Evolutionary conservation across 2,329 filamentous ascomycete genomes (phyloP).

Genomic region (Trichophyton verrucosum): DNA sequence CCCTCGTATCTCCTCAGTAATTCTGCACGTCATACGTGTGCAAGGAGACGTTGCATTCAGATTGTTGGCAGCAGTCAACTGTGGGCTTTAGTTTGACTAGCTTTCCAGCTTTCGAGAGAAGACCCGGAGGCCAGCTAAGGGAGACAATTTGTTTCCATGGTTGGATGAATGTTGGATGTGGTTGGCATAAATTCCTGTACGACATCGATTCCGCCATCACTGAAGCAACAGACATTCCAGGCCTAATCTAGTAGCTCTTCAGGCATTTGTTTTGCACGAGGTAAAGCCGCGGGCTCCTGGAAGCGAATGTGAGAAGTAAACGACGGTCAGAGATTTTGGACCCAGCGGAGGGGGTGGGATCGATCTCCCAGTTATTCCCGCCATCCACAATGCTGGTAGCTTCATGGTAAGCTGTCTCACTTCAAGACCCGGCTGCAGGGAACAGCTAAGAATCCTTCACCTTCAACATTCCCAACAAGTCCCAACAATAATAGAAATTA

Average conservation of each 20-base stretch:
- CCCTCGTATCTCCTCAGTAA: neutral
- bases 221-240: neutral
- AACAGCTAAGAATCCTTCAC: neutral
- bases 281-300: neutral
- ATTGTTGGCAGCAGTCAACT: neutral
- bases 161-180: neutral
- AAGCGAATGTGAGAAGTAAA: neutral
- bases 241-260: neutral
- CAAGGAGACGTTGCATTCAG: neutral
- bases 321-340: neutral
- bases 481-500: neutral
- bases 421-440: neutral
- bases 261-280: neutral
- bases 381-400: neutral
- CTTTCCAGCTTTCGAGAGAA: neutral
- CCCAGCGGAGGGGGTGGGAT: neutral
- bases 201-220: neutral
- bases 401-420: neutral
- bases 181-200: neutral
- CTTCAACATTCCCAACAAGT: neutral
- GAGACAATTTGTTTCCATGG: neutral
- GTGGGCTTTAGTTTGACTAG: neutral
- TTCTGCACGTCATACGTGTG: neutral
- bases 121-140: neutral
- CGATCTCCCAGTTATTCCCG: neutral